Percentiles rank a stretch among this genome's conserved stretches.
Conservation (phyloP, 495 filamentous ascomycete species). For the Cryomyces antarcticus region DNA sequence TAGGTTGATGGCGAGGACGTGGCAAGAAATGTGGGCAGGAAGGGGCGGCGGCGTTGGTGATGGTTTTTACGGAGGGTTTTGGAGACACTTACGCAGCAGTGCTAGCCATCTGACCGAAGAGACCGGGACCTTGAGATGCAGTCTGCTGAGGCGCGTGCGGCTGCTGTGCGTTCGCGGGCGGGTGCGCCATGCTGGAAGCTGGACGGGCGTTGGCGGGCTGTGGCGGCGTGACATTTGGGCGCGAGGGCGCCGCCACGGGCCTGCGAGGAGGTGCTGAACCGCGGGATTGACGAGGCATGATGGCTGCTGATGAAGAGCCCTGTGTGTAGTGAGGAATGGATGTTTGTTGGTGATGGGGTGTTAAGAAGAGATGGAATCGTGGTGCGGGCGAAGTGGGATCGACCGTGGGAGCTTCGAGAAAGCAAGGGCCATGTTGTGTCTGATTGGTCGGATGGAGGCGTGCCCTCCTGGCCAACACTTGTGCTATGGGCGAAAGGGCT, state of each 20-base stretch:
- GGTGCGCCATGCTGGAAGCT: slow-evolving; percentile 18
- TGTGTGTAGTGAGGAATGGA: background rate
- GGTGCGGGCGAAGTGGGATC: too few species aligned
- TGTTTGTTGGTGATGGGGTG: too few species aligned
- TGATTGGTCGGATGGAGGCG: too few species aligned
- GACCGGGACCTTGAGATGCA: slow-evolving; percentile 14
- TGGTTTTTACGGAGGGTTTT: too few species aligned
- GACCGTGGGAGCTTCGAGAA: too few species aligned
- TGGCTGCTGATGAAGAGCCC: background rate
- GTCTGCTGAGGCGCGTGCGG: slow-evolving; percentile 9
- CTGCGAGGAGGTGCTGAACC: slow-evolving; percentile 16
- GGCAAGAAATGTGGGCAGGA: background rate
- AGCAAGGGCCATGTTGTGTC: too few species aligned
- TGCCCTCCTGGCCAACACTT: too few species aligned
- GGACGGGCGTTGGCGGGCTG: slow-evolving; percentile 13
- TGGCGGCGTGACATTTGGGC: slow-evolving; percentile 10
- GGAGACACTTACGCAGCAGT: slow-evolving; percentile 24
- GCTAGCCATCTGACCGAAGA: slow-evolving; percentile 26
- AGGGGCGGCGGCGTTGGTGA: background rate
- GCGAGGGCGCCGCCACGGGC: slow-evolving; percentile 9
- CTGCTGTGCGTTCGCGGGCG: slow-evolving; percentile 8
- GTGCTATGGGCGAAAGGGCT: too few species aligned
- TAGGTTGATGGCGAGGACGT: background rate
- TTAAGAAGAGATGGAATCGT: too few species aligned
- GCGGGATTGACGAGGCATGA: slow-evolving; percentile 20